These are phyloP conservation scores for Mycosphaerella sp. DNA, from an alignment of 2,329 filamentous ascomycete genomes.

Conservation along the genomic window DNA sequence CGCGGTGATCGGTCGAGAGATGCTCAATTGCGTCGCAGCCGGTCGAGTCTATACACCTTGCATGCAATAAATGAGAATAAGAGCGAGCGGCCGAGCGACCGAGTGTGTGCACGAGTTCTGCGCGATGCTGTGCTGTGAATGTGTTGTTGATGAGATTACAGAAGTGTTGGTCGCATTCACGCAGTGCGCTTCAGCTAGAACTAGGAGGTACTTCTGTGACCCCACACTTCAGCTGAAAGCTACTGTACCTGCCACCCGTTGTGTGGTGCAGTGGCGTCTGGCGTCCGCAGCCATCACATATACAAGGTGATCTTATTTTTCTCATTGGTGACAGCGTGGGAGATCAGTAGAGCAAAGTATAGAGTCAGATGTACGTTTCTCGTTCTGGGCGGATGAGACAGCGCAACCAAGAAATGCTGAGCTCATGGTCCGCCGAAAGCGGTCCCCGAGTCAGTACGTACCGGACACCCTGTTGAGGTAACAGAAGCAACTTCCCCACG, in stretches of 20 bases:
- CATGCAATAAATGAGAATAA: background rate
- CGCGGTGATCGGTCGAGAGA: constrained; percentile 1
- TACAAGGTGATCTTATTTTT: too few relatives aligned
- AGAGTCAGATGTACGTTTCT: background rate
- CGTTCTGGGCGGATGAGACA: background rate
- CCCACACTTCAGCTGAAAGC: too few relatives aligned
- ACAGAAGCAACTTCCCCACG: background rate
- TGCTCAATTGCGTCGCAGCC: background rate
- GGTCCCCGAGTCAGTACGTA: background rate
- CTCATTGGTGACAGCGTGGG: too few relatives aligned
- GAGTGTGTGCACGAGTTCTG: background rate
- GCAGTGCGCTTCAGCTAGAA: too few relatives aligned
- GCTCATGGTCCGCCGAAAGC: background rate
- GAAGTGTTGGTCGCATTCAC: background rate
- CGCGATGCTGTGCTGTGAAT: background rate
- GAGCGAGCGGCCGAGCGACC: background rate
- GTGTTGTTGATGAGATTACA: background rate
- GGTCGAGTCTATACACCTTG: background rate
- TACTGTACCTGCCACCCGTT: too few relatives aligned
- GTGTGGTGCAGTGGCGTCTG: too few relatives aligned
- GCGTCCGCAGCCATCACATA: too few relatives aligned
- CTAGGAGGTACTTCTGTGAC: too few relatives aligned
- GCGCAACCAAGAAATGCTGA: background rate
- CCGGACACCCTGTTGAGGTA: too few relatives aligned
- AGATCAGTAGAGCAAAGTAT: background rate